A percentile compares a stretch with the other conserved stretches of the same genome.
Conservation (phyloP, 345 rosid species). For the Boechera divaricarpa region DNA sequence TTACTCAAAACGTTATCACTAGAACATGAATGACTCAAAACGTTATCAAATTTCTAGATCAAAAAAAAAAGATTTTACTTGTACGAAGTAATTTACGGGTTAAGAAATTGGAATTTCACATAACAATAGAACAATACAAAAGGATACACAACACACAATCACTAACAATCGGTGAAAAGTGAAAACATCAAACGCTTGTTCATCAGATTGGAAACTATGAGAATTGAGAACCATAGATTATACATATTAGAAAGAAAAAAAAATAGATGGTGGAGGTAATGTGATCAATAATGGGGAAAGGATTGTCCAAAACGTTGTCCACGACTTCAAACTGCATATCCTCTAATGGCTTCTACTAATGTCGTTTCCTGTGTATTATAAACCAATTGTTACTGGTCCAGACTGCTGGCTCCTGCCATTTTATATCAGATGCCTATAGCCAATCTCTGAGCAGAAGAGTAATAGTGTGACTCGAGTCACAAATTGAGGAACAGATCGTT, state of each 20-base stretch:
- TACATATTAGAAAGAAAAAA: background rate
- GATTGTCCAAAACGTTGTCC: background rate
- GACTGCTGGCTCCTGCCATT: background rate
- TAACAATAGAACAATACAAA: background rate
- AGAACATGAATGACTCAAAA: too few species aligned
- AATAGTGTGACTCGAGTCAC: conserved; percentile 64
- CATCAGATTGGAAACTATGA: background rate
- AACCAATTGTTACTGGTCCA: background rate
- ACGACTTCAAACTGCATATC: background rate
- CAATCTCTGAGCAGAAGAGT: conserved; percentile 68
- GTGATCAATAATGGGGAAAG: background rate
- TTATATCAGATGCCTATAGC: conserved; percentile 14
- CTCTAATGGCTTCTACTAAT: background rate
- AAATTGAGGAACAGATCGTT: too few species aligned
- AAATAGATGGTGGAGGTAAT: background rate
- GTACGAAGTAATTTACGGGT: background rate
- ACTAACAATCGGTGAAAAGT: background rate
- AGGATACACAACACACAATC: background rate
- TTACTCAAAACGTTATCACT: too few species aligned
- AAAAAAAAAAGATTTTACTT: background rate
- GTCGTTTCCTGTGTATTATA: background rate
- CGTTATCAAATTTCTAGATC: too few species aligned
- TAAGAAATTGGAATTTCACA: background rate
- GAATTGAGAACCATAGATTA: background rate
- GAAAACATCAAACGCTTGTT: background rate